Evolutionary conservation across 1,284 basidiomycete species (phyloP).

Genomic region (Golubevia sp.): DNA sequence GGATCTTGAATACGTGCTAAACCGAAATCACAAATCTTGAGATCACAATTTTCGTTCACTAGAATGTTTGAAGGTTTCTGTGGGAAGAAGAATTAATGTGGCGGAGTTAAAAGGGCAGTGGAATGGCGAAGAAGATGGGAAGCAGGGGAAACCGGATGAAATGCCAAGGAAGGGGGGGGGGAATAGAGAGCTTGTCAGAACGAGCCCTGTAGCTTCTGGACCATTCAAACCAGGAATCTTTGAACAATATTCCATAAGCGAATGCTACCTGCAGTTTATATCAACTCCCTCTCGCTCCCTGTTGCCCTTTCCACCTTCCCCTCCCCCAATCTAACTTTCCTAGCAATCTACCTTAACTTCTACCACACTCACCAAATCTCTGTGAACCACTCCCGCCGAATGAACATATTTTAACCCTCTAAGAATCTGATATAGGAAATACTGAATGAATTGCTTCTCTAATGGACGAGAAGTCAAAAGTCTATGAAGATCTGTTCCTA

Average conservation of each 20-base stretch:
- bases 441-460: slow-evolving; percentile 99
- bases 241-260: too few relatives aligned
- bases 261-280: too few relatives aligned
- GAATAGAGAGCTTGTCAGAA: too few relatives aligned
- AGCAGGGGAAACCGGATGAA: not conserved
- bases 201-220: too few relatives aligned
- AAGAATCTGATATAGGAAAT: slow-evolving; percentile 98
- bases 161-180: not conserved
- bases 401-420: slow-evolving; percentile 99
- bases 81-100: not conserved
- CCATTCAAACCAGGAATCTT: too few relatives aligned
- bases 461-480: slow-evolving; percentile 92
- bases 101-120: slow-evolving; percentile 4
- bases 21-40: slow-evolving; percentile 99
- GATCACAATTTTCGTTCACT: slow-evolving; percentile 99
- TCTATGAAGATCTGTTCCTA: slow-evolving; percentile 96
- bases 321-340: too few relatives aligned
- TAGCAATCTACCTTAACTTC: slow-evolving; percentile 68
- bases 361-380: slow-evolving; percentile 68
- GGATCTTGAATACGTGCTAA: slow-evolving; percentile 90
- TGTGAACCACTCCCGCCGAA: slow-evolving; percentile 97
- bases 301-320: too few relatives aligned
- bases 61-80: slow-evolving; percentile 99
- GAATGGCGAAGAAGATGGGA: not conserved
- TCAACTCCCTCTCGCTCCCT: too few relatives aligned